Evolutionary conservation across 129 eudicot species (phyloP), one percentile per base, ranked within the genome.

Genomic region (Arctium minus): DNA sequence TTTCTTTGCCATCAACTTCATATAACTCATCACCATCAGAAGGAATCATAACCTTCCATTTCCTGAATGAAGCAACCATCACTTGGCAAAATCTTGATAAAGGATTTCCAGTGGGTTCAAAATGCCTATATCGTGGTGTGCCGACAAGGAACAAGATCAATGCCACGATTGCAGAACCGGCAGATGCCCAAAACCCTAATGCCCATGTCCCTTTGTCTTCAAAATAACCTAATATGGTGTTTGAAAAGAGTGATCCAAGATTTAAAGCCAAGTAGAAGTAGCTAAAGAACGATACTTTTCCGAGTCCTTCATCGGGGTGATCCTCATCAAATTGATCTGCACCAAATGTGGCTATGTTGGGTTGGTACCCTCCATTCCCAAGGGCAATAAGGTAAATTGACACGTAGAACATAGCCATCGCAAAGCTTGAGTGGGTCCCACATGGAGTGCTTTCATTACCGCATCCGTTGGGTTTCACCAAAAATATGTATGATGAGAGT

Each of bases 351-450:
- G 94, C 98, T 72, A 94, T 89, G 74, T 82, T 94, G 36, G 98
- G 98, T 83, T 94, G 98, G 71, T 94, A 92, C 73, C 98, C 98
- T 80, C 98, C 98, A 74, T 90, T 81, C 11, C 98, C 98, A 70
- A 94, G 89, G 31, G 97, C 97, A 48, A 92, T 82, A 56, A 94
- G 80, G 89, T 94, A 94, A 36, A 92, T 90, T 11, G 97, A 92
- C 3, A 90, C 68, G 72, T 94, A 87, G 69, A 94, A 94, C 76
- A 90, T 77, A 22, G 85, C 90, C 42, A 85, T 79, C 36, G 90
- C 90, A 30, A 82, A 18, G 83, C 70, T 44, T 2, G 94, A 85
- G 81, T 87, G 94, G 62, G 88, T 44, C 67, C 90, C 86, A 40
- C 98, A 93, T 36, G 89, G 86, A 15, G 85, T 83, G 15, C 76